Conservation (phyloP, 768 basidiomycete species). For the Kondoa malvinella region DNA sequence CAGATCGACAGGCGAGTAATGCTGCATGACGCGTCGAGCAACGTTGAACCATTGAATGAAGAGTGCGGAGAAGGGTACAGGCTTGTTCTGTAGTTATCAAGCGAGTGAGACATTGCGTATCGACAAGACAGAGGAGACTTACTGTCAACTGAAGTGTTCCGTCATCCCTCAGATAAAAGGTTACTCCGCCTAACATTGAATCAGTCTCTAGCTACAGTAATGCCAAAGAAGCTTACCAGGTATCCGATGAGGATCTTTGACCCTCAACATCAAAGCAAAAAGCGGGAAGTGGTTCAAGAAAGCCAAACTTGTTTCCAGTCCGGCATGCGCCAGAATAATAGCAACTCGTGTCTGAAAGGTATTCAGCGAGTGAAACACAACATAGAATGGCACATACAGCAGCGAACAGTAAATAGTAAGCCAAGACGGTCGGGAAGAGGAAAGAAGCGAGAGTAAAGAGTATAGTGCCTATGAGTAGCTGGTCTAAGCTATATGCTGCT, state of each 20-base stretch:
- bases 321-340: conserved; percentile 45
- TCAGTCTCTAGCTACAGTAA: neutral
- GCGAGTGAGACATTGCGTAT: neutral
- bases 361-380: neutral
- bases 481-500: conserved; percentile 81
- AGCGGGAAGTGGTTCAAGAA: conserved; percentile 86
- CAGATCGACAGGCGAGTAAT: conserved; percentile 17
- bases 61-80: conserved; percentile 13
- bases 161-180: conserved; percentile 7
- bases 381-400: conserved; percentile 36
- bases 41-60: conserved; percentile 13
- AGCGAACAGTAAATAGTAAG: conserved; percentile 71
- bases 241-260: conserved; percentile 65
- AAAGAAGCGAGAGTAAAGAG: conserved; percentile 67
- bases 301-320: conserved; percentile 48
- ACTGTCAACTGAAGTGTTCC: neutral
- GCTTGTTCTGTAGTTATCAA: too few relatives aligned
- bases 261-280: conserved; percentile 63
- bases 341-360: conserved; percentile 40
- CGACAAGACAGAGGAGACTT: neutral
- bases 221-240: conserved; percentile 43
- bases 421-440: conserved; percentile 65
- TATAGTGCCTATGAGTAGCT: conserved; percentile 83
- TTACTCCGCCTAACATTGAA: neutral
- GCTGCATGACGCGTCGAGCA: neutral